Evolutionary conservation across 805 yeast genomes (phyloP), one percentile per base, ranked within the genome.

Genomic region (Isabelozyma heimii): DNA sequence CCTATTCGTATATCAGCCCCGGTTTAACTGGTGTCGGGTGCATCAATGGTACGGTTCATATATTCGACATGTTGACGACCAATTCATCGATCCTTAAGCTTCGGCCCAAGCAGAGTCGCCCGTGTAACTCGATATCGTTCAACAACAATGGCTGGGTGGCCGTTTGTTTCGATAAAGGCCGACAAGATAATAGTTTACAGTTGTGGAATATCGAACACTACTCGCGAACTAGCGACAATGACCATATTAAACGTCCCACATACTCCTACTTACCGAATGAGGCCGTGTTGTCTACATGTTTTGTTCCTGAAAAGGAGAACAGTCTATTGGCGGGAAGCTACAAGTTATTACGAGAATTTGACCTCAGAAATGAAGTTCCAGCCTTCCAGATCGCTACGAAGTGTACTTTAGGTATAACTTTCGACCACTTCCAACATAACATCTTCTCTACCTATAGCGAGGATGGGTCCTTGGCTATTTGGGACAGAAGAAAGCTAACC

Each of bases 401-500:
- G 56, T 80, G 88, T 50, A 82, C 91, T 0, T 75, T 81, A 56
- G 87, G 87, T 15, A 75, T 91, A 42, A 75, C 80, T 8, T 72
- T 84, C 28, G 91, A 89, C 60, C 92, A 87, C 3, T 82, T 82
- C 59, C 82, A 84, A 58, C 77, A 76, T 10, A 77, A 81, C 64
- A 75, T 80, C 52, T 89, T 91, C 63, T 82, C 89, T 14, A 84
- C 95, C 0, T 81, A 81, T 53, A 82, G 89, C 45, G 97, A 91
- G 56, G 92, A 88, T 59, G 96, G 97, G 1, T 81, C 94, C 0
- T 68, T 91, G 44, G 85, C 92, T 0, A 74, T 91, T 7, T 91
- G 91, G 89, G 96, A 88, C 62, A 75, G 89, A 53, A 72, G 96
- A 54, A 84, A 79, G 54, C 62, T 88, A 42, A 64, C 74, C 0